phyloP scores from a whole-genome alignment of 768 basidiomycete species.

The Serendipita sp. region DNA sequence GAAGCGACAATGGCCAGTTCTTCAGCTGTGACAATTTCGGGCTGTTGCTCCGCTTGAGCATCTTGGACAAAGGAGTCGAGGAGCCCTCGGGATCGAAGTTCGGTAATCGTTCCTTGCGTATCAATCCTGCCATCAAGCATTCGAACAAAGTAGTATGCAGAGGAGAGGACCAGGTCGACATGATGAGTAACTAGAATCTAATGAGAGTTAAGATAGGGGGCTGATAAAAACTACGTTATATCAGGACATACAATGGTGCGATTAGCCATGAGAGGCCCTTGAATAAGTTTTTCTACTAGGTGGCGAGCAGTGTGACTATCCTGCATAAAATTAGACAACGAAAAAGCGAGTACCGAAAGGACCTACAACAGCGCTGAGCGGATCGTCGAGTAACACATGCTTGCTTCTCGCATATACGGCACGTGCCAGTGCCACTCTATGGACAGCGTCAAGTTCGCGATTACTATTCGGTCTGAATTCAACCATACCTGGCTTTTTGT shows the following conservation, averaged over 20 bases:
- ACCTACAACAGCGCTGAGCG: slow-evolving; percentile 17
- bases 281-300: slow-evolving; percentile 11
- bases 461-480: neutral
- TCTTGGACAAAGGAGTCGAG: slow-evolving; percentile 37
- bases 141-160: slow-evolving; percentile 52
- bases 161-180: slow-evolving; percentile 64
- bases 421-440: slow-evolving; percentile 15
- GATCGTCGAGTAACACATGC: slow-evolving; percentile 18
- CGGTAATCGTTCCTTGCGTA: slow-evolving; percentile 48
- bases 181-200: slow-evolving; percentile 54
- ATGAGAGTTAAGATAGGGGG: neutral
- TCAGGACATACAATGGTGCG: slow-evolving; percentile 16
- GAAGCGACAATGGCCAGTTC: neutral
- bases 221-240: neutral
- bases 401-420: slow-evolving; percentile 16
- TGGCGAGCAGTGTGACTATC: slow-evolving; percentile 11
- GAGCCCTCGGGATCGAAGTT: slow-evolving; percentile 42
- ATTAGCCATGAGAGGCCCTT: slow-evolving; percentile 13
- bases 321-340: neutral
- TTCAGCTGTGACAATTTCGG: slow-evolving; percentile 2
- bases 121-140: slow-evolving; percentile 74
- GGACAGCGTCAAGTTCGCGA: slow-evolving; percentile 5
- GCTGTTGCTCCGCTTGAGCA: slow-evolving; percentile 9
- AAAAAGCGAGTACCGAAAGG: neutral
- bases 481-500: slow-evolving; percentile 15